Conservation (phyloP, 352 stramenopile genomes). For the Phytophthora macrochlamydospora region DNA sequence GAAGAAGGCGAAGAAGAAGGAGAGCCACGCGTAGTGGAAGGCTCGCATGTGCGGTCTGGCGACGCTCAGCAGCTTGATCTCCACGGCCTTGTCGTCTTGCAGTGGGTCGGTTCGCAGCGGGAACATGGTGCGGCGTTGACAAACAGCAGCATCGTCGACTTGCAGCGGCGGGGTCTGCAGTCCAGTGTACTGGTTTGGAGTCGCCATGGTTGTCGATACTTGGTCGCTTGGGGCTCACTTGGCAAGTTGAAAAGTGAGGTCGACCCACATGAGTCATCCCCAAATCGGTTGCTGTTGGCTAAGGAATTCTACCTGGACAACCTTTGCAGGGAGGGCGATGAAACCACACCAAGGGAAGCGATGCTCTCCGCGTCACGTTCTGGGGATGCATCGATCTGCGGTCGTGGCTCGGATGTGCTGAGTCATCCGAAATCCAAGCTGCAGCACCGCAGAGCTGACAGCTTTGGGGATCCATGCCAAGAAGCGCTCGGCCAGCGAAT, state of each 20-base stretch:
- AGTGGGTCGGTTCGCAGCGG: slow-evolving; percentile 40
- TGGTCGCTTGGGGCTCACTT: background rate
- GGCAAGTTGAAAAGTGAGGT: slow-evolving; percentile 34
- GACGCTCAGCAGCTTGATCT: slow-evolving; percentile 41
- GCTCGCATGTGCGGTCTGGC: slow-evolving; percentile 91
- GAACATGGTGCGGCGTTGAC: slow-evolving; percentile 50
- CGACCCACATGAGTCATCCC: slow-evolving; percentile 15
- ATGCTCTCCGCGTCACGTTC: background rate
- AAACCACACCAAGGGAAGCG: background rate
- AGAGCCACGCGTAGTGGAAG: slow-evolving; percentile 93
- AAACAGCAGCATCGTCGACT: slow-evolving; percentile 38
- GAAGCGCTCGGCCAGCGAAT: too few relatives aligned
- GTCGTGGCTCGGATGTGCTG: background rate
- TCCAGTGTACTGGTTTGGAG: slow-evolving; percentile 20
- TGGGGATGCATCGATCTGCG: background rate
- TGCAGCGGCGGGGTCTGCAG: slow-evolving; percentile 28
- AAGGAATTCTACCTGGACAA: background rate
- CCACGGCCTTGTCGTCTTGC: slow-evolving; percentile 32
- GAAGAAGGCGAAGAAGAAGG: slow-evolving; percentile 96
- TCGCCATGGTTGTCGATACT: slow-evolving; percentile 12
- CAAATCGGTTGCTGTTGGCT: slow-evolving; percentile 5
- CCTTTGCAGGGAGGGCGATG: background rate
- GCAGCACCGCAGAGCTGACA: too few relatives aligned
- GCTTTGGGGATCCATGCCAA: too few relatives aligned
- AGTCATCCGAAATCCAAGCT: slow-evolving; percentile 1